Evolutionary conservation across 345 rosid species (phyloP), one percentile per base, ranked within the genome.

Genomic region (Corymbia maculata): DNA sequence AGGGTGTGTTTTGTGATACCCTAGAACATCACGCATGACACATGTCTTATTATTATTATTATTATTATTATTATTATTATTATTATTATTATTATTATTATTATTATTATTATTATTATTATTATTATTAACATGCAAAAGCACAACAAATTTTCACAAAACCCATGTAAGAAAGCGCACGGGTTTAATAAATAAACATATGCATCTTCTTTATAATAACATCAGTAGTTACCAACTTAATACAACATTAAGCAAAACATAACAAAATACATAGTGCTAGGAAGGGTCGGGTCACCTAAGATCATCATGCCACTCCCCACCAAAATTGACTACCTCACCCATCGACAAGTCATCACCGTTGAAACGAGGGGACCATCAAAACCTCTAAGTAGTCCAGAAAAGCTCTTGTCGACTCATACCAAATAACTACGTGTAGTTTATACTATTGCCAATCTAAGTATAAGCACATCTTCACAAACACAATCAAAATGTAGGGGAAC

Each of bases 391-490:
- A n/a, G n/a, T n/a, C n/a, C n/a, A 57, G 24, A 13, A 10, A 22
- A 57, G 28, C 64, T 13, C 64, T 57, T 13, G 0, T 57, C 13
- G 26, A 57, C 64, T 10, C 28, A 24, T 57, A 24, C 64, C 64
- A 57, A 22, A n/a, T 9, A 57, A 57, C 13, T 57, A 57, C 64
- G 24, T 24, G 10, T 22, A 57, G 6, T 57, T 22, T 57, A 57
- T 22, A 57, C n/a, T 57, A 57, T 0, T 10, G 0, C 0, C 4
- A n/a, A 57, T 9, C 9, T 6, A 24, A 10, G n/a, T 57, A 24
- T 10, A 57, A 57, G 64, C 24, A 57, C 64, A 24, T 57, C n/a
- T 57, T 57, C n/a, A 9, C 13, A 57, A 22, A 22, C 64, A 57
- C 13, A 57, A 57, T 57, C 6, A 1, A 9, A 57, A 57, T 57